Evolutionary conservation across 495 filamentous ascomycete species (phyloP), one percentile per base, ranked within the genome.

Genomic region (Glutinoglossum americanum): DNA sequence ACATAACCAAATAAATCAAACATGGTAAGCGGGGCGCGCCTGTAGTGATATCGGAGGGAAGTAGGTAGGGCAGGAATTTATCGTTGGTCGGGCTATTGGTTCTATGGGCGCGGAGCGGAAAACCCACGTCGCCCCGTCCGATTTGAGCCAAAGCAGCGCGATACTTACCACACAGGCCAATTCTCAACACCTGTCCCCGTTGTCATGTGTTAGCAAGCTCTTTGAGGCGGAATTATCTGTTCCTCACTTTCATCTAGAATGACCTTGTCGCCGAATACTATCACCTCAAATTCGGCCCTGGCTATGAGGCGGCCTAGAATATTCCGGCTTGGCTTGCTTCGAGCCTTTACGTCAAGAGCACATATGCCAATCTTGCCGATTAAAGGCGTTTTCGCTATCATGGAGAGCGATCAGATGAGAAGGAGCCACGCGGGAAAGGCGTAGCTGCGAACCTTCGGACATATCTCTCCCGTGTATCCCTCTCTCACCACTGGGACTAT

Each of bases 221-320:
- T 26, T 8, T 1, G 23, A 7, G 5, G 9, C 15, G 79, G 32
- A 78, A 68, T 3, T 74, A 75, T 74, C 74, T 79, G 63, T 80
- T 76, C 76, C 65, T 78, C 72, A 70, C 79, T 80, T 74, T 98
- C 92, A 61, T 99, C 92, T 49, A 97, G 73, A 61, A 99, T 97
- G 54, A 94, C 87, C 66, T 99, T 99, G 68, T 99, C 92, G 37
- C 92, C 92, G 71, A 99, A 99, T 3, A 99, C 87, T 35, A 90
- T 81, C 26, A 94, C 87, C 64, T 99, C 89, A 62, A 97, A 96
- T 60, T 95, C 89, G 57, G 87, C 82, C 56, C 89, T 87, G 26
- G 84, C 76, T 57, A 95, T 87, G 45, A 99, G 74, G 33, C 86
- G 81, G 56, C 93, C 97, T 45, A 99, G 71, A 57, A 97, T 97